phyloP scores from a whole-genome alignment of 129 eudicot genomes.

The Scalesia atractyloides region DNA sequence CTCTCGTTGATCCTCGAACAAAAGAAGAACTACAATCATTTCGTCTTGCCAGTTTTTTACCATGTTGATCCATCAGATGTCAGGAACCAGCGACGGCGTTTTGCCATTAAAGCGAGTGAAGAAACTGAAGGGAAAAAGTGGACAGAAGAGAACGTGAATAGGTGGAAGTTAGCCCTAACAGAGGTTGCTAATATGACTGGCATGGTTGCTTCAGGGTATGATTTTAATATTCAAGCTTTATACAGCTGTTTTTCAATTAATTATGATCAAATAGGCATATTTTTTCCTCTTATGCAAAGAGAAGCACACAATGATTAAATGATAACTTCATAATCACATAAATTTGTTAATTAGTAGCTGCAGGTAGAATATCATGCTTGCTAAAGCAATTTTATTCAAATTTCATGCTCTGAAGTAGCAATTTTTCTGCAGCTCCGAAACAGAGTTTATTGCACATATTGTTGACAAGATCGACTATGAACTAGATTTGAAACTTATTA shows the following conservation, averaged over 20 bases:
- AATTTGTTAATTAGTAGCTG: no score
- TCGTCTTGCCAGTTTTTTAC: slow-evolving; percentile 18
- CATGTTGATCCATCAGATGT: slow-evolving; percentile 15
- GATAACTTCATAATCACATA: no score
- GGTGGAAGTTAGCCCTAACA: slow-evolving; percentile 14
- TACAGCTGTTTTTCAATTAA: no score
- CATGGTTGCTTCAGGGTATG: slow-evolving; percentile 7
- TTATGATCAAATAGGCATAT: no score
- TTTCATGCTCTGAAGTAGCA: no score
- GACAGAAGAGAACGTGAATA: not conserved
- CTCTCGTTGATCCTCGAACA: slow-evolving; percentile 21
- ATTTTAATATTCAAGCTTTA: no score
- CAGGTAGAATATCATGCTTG: not conserved
- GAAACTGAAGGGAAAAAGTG: not conserved
- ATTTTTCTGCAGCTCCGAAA: slow-evolving; percentile 13
- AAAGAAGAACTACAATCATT: slow-evolving; percentile 1
- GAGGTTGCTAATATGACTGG: slow-evolving; percentile 11
- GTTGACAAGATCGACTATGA: not conserved
- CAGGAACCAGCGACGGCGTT: not conserved
- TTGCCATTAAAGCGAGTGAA: not conserved
- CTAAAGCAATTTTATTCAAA: not conserved
- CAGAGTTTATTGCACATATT: not conserved
- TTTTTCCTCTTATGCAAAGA: no score
- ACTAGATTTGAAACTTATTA: slow-evolving; percentile 15
- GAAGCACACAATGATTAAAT: no score